Percentiles rank a stretch among this genome's conserved stretches.
These are phyloP conservation scores for Panellus pusillus DNA, from an alignment of 768 basidiomycete species.

Conservation along the genomic window DNA sequence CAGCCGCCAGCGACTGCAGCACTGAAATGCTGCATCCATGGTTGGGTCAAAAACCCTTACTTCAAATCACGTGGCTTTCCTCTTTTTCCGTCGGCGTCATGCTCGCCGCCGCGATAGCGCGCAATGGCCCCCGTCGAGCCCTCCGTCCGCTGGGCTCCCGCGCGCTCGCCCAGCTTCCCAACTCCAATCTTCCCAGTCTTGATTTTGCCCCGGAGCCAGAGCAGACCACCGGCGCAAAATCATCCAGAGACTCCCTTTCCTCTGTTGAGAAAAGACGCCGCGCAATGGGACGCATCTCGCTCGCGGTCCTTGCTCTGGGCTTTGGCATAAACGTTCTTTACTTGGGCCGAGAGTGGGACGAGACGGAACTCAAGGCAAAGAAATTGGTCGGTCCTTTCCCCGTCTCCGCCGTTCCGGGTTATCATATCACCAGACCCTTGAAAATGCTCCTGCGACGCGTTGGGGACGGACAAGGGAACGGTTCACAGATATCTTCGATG, in stretches of 20 bases:
- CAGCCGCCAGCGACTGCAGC: conserved; percentile 55
- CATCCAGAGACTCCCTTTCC: conserved; percentile 75
- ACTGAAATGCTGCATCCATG: conserved; percentile 27
- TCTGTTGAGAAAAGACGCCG: conserved; percentile 73
- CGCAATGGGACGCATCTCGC: conserved; percentile 52
- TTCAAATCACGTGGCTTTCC: not conserved
- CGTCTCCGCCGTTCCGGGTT: not conserved
- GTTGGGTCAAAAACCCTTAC: not conserved
- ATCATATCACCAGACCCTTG: conserved; percentile 44
- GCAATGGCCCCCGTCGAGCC: conserved; percentile 14
- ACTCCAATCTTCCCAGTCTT: conserved; percentile 46
- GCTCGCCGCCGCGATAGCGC: conserved; percentile 15
- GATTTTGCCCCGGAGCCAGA: conserved; percentile 60
- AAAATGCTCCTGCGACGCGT: conserved; percentile 59
- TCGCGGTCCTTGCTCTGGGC: conserved; percentile 56
- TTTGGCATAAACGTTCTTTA: conserved; percentile 59
- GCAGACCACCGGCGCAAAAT: conserved; percentile 72
- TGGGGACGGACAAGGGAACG: conserved; percentile 66
- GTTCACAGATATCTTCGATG: conserved; percentile 67
- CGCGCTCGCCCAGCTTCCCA: conserved; percentile 9
- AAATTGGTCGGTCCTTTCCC: conserved; percentile 50
- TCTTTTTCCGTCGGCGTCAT: conserved; percentile 7
- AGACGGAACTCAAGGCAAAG: conserved; percentile 64
- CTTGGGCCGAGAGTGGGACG: conserved; percentile 79
- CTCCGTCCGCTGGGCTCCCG: conserved; percentile 7